These are phyloP conservation scores for Megacollybia marginata DNA, from an alignment of 768 basidiomycete species.

Conservation along the genomic window DNA sequence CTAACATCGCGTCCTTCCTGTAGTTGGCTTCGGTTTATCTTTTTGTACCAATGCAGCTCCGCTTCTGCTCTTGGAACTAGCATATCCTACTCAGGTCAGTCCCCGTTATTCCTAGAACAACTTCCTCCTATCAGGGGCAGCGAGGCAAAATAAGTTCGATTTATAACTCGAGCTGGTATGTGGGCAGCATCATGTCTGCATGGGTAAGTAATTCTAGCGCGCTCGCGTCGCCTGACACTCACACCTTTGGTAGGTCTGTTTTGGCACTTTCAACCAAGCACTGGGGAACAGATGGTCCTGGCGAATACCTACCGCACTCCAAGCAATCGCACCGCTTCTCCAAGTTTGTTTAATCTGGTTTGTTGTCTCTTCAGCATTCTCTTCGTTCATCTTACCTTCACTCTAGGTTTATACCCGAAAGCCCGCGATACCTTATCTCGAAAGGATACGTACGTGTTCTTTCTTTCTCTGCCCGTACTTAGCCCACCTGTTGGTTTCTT, in stretches of 20 bases:
- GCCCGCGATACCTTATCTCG: constrained; percentile 58
- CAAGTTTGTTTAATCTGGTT: constrained; percentile 49
- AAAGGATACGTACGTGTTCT: constrained; percentile 42
- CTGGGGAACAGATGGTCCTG: constrained; percentile 47
- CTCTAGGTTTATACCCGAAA: constrained; percentile 58
- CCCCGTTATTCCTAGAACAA: constrained; percentile 20
- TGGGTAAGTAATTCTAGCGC: constrained; percentile 21
- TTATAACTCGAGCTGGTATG: constrained; percentile 72
- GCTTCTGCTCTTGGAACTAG: constrained; percentile 55
- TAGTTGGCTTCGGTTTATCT: constrained; percentile 58
- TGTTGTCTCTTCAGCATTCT: background rate
- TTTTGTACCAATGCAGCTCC: constrained; percentile 60
- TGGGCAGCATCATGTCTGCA: constrained; percentile 59
- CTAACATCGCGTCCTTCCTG: background rate
- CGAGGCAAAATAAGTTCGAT: constrained; percentile 52
- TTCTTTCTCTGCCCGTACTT: background rate
- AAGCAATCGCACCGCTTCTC: constrained; percentile 48
- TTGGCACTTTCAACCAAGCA: constrained; percentile 30
- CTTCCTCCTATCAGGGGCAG: constrained; percentile 11
- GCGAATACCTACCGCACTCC: constrained; percentile 53
- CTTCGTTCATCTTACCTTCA: too few species aligned
- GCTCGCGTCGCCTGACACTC: background rate
- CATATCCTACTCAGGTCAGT: constrained; percentile 55
- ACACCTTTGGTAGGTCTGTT: constrained; percentile 26
- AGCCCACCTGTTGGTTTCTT: background rate